Conservation (phyloP, 2,329 filamentous ascomycete species). For the Celoporthe dispersa region DNA sequence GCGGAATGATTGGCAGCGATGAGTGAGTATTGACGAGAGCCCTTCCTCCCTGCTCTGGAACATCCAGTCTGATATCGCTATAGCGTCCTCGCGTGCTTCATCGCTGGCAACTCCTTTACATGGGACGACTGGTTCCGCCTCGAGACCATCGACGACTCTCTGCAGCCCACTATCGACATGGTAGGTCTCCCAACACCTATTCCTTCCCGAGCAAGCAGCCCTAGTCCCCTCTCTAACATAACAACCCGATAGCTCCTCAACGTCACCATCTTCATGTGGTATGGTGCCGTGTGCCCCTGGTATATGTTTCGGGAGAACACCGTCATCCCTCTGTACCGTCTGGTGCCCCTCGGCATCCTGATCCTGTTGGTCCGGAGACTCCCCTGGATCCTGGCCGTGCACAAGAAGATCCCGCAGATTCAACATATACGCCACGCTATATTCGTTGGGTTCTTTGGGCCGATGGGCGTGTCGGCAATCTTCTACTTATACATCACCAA, state of each 20-base stretch:
- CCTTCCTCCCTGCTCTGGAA: no score
- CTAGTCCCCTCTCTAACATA: not conserved
- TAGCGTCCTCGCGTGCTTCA: constrained; percentile 81
- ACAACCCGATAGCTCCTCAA: constrained; percentile 68
- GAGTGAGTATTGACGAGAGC: constrained; percentile 50
- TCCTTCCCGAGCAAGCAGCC: not conserved
- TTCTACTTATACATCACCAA: constrained; percentile 86
- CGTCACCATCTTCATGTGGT: constrained; percentile 87
- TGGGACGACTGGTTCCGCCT: constrained; percentile 95
- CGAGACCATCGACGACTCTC: constrained; percentile 84
- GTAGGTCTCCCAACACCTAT: not conserved
- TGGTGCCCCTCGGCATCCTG: constrained; percentile 74
- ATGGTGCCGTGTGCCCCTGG: constrained; percentile 86
- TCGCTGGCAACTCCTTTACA: constrained; percentile 88
- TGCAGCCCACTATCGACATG: constrained; percentile 97
- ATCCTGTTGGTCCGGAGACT: constrained; percentile 78
- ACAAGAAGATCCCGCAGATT: constrained; percentile 80
- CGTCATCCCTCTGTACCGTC: constrained; percentile 73
- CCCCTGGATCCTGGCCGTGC: constrained; percentile 75
- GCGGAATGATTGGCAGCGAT: constrained; percentile 84
- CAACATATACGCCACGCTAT: constrained; percentile 73
- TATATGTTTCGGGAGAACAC: constrained; percentile 65
- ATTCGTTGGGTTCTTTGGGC: constrained; percentile 92
- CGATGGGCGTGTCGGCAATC: constrained; percentile 87
- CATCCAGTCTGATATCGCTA: not conserved